Evolutionary conservation across 1,284 basidiomycete genomes (phyloP).

Genomic region (Leccinum olivaceoglutinosum): DNA sequence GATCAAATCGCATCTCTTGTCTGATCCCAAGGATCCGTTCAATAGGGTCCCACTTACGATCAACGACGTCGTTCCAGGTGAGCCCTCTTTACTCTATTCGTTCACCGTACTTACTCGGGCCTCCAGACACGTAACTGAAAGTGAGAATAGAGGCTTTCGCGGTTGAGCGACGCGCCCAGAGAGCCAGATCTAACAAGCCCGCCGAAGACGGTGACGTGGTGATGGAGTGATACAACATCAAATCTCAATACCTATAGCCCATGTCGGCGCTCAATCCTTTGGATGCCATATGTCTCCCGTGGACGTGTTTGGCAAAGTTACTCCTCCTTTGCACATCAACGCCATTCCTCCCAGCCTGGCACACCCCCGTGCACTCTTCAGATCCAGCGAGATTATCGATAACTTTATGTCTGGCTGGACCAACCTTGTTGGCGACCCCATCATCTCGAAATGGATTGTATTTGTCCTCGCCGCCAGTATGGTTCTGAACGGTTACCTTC

Average conservation of each 20-base stretch:
- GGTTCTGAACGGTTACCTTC: slow-evolving; percentile 88
- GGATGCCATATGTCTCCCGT: slow-evolving; percentile 24
- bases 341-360: slow-evolving; percentile 34
- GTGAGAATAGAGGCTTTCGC: slow-evolving; percentile 59
- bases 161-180: slow-evolving; percentile 41
- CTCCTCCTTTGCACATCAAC: slow-evolving; percentile 60
- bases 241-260: slow-evolving; percentile 5
- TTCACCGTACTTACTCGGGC: slow-evolving; percentile 6
- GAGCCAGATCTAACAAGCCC: slow-evolving; percentile 15
- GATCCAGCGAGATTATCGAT: slow-evolving; percentile 51
- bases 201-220: slow-evolving; percentile 32
- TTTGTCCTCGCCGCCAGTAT: slow-evolving; percentile 86
- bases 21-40: slow-evolving; percentile 89
- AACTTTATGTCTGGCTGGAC: slow-evolving; percentile 94
- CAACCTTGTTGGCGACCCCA: slow-evolving; percentile 87
- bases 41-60: slow-evolving; percentile 78
- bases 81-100: neutral
- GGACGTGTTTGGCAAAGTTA: slow-evolving; percentile 68
- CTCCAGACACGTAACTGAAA: slow-evolving; percentile 56
- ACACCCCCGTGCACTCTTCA: slow-evolving; percentile 23
- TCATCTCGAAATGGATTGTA: slow-evolving; percentile 95
- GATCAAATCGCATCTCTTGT: slow-evolving; percentile 92
- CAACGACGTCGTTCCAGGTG: slow-evolving; percentile 78
- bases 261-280: slow-evolving; percentile 28
- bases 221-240: slow-evolving; percentile 17